Base-by-base conservation (phyloP, 164 flowering plant genomes). In the Annona squamosa region DNA sequence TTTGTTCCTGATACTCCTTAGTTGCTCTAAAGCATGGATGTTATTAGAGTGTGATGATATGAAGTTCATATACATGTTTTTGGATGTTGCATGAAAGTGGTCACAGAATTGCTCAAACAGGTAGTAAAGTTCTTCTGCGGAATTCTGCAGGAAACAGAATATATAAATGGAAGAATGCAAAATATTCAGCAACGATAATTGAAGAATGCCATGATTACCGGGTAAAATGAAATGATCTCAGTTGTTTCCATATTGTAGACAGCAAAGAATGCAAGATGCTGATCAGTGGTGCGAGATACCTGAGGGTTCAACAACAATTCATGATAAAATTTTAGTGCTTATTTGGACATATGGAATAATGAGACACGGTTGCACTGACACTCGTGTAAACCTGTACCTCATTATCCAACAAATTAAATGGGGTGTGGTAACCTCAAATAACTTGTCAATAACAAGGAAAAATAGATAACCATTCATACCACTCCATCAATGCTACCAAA, bases 221-320 rank as follows among this genome's bases (percentile, higher is more conserved):
- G 95, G 86, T 90, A 90, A 82, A 93, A 93, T 70, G 99, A 89
- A 77, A 92, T 82, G 71, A 96, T 83, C 74, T 93, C 97, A 73
- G 98, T 92, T 19, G 95, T 85, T 82, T 93, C 98, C 97, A 96
- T 96, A 84, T 93, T 89, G 81, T 96, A 96, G 71, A 96, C 93
- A 78, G 91, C 94, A 81, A 93, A 89, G 77, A 96, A 96, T 52
- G 99, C 91, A 70, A 90, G 87, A 81, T 87, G 90, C 3, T 84
- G 87, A 78, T 96, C 98, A 68, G 89, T 79, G 80, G 79, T 92
- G 81, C 98, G 85, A n/a, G 90, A 86, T 62, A 92, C 88, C 98
- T 93, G 86, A 71, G 79, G 63, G n/a, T 72, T 46, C 65, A 71
- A 17, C 12, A 12, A 64, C 12, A 26, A 19, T 64, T 10, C 67